phyloP scores from a whole-genome alignment of 139 green algal genomes.

The Chlamydomonas schloesseri region DNA sequence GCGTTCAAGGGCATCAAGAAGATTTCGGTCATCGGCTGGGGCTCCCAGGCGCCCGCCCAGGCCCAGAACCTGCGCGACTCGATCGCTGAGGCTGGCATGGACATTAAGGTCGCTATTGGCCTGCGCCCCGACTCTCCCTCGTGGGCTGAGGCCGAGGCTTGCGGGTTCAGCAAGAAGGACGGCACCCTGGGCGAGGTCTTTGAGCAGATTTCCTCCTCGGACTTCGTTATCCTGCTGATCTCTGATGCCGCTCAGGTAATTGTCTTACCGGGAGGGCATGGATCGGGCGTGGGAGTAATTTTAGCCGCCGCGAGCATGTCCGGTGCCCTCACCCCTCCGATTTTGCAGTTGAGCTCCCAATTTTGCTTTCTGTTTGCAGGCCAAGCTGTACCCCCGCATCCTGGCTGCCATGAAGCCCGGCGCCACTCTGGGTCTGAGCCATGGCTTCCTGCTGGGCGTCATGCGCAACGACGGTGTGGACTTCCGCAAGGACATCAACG shows the following conservation, averaged over 20 bases:
- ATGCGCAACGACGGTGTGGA: conserved; percentile 93
- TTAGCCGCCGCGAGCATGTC: too few relatives aligned
- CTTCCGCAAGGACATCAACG: conserved; percentile 99
- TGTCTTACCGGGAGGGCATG: not conserved
- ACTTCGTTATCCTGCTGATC: conserved; percentile 98
- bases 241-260: conserved; percentile 95
- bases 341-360: not conserved
- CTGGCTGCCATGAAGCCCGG: conserved; percentile 98
- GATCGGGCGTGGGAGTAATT: not conserved
- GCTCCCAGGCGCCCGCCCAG: conserved; percentile 94
- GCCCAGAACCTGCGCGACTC: conserved; percentile 98
- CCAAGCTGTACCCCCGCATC: conserved; percentile 95
- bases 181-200: conserved; percentile 98
- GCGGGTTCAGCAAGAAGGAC: conserved; percentile 90
- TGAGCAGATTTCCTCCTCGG: conserved; percentile 88
- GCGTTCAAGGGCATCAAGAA: conserved; percentile 88
- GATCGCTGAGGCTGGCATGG: conserved; percentile 86
- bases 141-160: conserved; percentile 85
- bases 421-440: conserved; percentile 95
- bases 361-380: conserved; percentile 67
- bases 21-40: conserved; percentile 98
- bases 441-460: conserved; percentile 98
- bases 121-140: conserved; percentile 88
- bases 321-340: too few relatives aligned
- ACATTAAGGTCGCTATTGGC: conserved; percentile 94